Evolutionary conservation across 495 filamentous ascomycete genomes (phyloP).

Genomic region (Penicillium crystallinum): DNA sequence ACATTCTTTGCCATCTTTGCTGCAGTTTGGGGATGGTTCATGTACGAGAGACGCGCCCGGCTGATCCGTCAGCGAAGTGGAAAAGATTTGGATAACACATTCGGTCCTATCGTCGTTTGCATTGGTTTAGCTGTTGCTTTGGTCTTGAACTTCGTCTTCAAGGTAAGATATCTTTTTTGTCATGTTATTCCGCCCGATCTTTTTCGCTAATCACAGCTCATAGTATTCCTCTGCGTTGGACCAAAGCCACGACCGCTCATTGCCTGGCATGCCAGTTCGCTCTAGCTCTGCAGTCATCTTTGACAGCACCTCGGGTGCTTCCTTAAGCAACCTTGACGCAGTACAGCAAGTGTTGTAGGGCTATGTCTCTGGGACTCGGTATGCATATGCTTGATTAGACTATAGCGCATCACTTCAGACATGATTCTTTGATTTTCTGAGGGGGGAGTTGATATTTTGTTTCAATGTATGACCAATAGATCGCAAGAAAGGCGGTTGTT

Average conservation of each 20-base stretch:
- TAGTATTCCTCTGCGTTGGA: conserved; percentile 35
- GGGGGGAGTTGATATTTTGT: no score
- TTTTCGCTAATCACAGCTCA: conserved; percentile 13
- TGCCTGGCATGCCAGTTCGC: conserved; percentile 2
- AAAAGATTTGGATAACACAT: conserved; percentile 82
- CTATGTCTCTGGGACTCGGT: not conserved
- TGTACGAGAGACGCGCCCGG: conserved; percentile 65
- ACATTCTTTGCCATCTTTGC: conserved; percentile 76
- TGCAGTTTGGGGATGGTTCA: conserved; percentile 79
- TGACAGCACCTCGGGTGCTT: conserved; percentile 4
- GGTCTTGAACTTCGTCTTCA: conserved; percentile 83
- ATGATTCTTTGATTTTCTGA: not conserved
- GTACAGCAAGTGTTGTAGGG: conserved; percentile 21
- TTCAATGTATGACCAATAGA: not conserved
- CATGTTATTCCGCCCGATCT: not conserved
- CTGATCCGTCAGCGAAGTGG: conserved; percentile 83
- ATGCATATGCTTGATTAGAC: not conserved
- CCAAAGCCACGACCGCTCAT: conserved; percentile 16
- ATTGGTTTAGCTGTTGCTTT: conserved; percentile 72
- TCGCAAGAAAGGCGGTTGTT: no score
- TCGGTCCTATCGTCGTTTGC: conserved; percentile 81
- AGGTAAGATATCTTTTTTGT: conserved; percentile 33
- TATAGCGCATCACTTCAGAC: not conserved
- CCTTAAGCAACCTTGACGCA: conserved; percentile 15
- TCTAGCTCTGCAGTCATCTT: conserved; percentile 11